Conservation (phyloP, 164 flowering plant species). For the Liriodendron chinense region DNA sequence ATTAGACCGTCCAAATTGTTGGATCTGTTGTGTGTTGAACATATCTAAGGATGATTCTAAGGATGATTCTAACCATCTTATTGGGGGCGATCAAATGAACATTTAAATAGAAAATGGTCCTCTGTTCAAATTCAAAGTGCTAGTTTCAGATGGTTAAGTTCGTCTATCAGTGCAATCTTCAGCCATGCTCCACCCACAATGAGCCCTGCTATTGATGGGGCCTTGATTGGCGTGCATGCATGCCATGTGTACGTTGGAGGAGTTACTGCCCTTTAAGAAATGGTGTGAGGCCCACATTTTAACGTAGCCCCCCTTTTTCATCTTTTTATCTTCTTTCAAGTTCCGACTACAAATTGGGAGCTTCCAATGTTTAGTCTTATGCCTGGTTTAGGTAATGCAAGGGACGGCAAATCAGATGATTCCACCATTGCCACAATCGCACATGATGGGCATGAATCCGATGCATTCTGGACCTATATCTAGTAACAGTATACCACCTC, state of each 20-base stretch:
- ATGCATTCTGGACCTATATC: constrained; percentile 64
- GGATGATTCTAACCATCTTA: too few species aligned
- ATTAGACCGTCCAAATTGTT: too few species aligned
- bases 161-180: too few species aligned
- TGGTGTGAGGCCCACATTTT: neutral
- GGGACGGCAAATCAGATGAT: constrained; percentile 67
- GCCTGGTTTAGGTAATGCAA: constrained; percentile 63
- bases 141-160: too few species aligned
- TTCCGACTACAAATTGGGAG: neutral
- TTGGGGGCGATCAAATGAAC: too few species aligned
- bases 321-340: neutral
- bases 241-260: neutral
- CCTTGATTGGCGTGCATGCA: too few species aligned
- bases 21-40: neutral
- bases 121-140: too few species aligned
- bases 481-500: constrained; percentile 39
- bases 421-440: constrained; percentile 70
- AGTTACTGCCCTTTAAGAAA: neutral
- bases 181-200: too few species aligned
- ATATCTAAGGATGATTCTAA: too few species aligned
- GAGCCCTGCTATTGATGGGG: too few species aligned
- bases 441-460: constrained; percentile 73
- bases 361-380: neutral
- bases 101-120: too few species aligned
- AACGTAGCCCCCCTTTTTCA: neutral